Evolutionary conservation across 1,284 basidiomycete genomes (phyloP).

Genomic region (Irpex rosettiformis): DNA sequence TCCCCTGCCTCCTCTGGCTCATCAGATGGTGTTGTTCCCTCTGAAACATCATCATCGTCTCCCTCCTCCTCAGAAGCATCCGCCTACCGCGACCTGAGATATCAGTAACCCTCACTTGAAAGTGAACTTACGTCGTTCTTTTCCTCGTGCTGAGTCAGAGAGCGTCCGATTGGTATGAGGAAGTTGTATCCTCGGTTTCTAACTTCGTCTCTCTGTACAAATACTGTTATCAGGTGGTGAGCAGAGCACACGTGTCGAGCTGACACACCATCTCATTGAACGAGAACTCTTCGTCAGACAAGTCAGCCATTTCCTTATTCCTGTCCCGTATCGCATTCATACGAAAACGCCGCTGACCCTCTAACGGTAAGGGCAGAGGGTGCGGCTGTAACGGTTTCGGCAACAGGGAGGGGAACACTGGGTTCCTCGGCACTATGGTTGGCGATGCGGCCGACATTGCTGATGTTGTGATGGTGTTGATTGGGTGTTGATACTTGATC

Average conservation of each 20-base stretch:
- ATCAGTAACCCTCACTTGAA: conserved; percentile 1
- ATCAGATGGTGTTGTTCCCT: conserved; percentile 29
- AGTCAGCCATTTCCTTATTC: conserved; percentile 76
- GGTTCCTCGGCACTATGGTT: conserved; percentile 61
- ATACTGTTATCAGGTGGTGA: too few relatives aligned
- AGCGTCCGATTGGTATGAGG: conserved; percentile 69
- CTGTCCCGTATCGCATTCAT: conserved; percentile 65
- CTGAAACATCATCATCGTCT: conserved; percentile 40
- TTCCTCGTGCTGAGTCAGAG: conserved; percentile 73
- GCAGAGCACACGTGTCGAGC: too few relatives aligned
- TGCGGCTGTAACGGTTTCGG: conserved; percentile 65
- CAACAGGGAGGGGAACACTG: conserved; percentile 59
- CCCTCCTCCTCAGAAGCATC: conserved; percentile 48
- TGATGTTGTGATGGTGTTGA: not conserved
- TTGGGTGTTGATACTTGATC: not conserved
- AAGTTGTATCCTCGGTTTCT: conserved; percentile 65
- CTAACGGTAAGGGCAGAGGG: conserved; percentile 54
- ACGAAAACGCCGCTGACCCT: conserved; percentile 45
- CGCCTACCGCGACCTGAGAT: conserved; percentile 29
- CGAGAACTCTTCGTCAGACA: conserved; percentile 82
- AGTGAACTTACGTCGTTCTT: conserved; percentile 67
- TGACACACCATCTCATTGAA: conserved; percentile 63
- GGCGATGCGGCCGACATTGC: conserved; percentile 59
- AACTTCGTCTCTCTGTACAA: conserved; percentile 49
- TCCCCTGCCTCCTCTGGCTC: conserved; percentile 41